phyloP scores from a whole-genome alignment of 495 filamentous ascomycete species.

The Trichocladium uniseriatum region DNA sequence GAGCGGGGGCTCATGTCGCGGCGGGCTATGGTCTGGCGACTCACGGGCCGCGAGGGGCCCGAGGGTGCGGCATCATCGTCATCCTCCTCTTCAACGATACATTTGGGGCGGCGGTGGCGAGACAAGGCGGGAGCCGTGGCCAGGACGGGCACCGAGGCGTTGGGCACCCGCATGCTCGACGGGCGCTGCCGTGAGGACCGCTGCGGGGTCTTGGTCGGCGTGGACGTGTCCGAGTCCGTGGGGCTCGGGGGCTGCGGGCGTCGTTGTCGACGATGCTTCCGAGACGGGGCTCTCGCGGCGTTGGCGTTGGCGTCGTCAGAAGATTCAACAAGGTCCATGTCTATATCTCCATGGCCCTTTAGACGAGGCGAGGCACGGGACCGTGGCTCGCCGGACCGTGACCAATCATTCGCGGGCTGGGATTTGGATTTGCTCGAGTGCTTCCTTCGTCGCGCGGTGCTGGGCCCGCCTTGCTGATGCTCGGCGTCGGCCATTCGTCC shows the following conservation, averaged over 20 bases:
- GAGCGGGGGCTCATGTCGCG: slow-evolving; percentile 33
- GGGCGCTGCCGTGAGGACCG: slow-evolving; percentile 6
- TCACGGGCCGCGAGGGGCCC: slow-evolving; percentile 15
- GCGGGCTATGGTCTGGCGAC: slow-evolving; percentile 27
- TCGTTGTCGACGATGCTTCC: slow-evolving; percentile 15
- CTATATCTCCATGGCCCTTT: slow-evolving; percentile 29
- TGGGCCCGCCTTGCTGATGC: slow-evolving; percentile 22
- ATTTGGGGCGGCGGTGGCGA: slow-evolving; percentile 21
- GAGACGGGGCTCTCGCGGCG: slow-evolving; percentile 17
- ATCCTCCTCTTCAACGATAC: slow-evolving; percentile 18
- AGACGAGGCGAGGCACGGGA: slow-evolving; percentile 35
- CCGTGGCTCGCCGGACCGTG: slow-evolving; percentile 23
- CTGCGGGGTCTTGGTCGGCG: slow-evolving; percentile 6
- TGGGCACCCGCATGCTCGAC: slow-evolving; percentile 23
- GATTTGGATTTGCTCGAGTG: slow-evolving; percentile 26
- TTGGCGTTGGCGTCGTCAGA: slow-evolving; percentile 11
- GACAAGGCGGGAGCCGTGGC: slow-evolving; percentile 13
- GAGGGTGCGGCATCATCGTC: slow-evolving; percentile 20
- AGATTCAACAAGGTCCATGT: slow-evolving; percentile 18
- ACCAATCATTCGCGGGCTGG: slow-evolving; percentile 35
- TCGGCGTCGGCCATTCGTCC: slow-evolving; percentile 37
- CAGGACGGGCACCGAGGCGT: slow-evolving; percentile 18
- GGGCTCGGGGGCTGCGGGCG: slow-evolving; percentile 9
- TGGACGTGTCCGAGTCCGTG: slow-evolving; percentile 8
- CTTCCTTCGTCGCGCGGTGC: slow-evolving; percentile 28